Evolutionary conservation across 805 yeast genomes (phyloP), one percentile per base, ranked within the genome.

Genomic region (Candida yuanshanica): DNA sequence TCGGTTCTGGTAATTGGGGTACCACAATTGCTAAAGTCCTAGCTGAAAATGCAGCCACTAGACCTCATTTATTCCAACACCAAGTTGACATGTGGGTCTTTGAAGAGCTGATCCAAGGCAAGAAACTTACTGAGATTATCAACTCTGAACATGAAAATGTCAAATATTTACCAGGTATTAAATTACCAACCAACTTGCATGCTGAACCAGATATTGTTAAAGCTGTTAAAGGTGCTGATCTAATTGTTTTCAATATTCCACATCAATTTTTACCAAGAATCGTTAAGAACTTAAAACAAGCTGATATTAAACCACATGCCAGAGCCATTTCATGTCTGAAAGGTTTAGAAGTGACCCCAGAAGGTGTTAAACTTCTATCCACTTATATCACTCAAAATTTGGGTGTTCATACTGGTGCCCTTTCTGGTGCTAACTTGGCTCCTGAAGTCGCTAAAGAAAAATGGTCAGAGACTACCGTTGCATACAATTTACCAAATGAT

Each of bases 1-100:
- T 93, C 50, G 99, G 99, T 33, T 89, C 97, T 23, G 99, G 98
- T 61, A 91, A 91, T 68, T 91, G 99, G 85, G 99, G 99, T 50
- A 88, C 96, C 29, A 91, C 98, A 16, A 89, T 93, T 41, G 97
- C 98, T 48, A 91, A 93, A 64, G 88, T 91, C 35, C 81, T 89
- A 21, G 89, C 97, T 29, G 98, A 93, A 65, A 90, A 89, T 63
- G 72, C 90, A 33, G 72, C 72, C 16, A 77, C 76, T 48, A 76
- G 87, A 64, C 81, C 90, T 31, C 72, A 78, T 29, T 66, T 86
- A 56, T 93, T 93, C 64, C 73, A 78, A 45, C 68, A 67, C 46
- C 68, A 75, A 42, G 97, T 93, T 32, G 81, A 83, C 55, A 90
- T 93, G 98, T 93, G 99, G 99, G 99, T 93, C 12, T 87, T 74